phyloP scores from a whole-genome alignment of 1,139 yeast genomes.

The Suhomyces wounanorum region DNA sequence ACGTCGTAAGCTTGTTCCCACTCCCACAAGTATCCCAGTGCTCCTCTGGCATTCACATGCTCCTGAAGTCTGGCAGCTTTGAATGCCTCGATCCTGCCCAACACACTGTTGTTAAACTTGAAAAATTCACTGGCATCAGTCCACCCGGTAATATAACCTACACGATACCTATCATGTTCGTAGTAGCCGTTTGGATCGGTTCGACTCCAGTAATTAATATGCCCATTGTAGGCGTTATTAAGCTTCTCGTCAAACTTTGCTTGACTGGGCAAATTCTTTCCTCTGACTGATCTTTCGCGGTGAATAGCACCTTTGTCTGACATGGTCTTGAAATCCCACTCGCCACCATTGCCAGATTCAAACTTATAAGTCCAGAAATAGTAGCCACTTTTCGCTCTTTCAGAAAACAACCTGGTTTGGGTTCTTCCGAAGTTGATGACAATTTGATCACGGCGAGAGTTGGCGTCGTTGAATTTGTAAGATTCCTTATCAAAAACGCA shows the following conservation, averaged over 20 bases:
- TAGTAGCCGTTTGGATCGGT: conserved; percentile 60
- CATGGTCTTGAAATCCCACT: conserved; percentile 92
- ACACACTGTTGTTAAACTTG: conserved; percentile 62
- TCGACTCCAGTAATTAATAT: conserved; percentile 67
- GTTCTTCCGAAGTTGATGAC: conserved; percentile 42
- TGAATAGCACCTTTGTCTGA: conserved; percentile 60
- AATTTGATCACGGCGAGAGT: conserved; percentile 41
- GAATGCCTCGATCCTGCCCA: conserved; percentile 79
- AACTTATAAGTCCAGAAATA: conserved; percentile 93
- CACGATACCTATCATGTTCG: conserved; percentile 80
- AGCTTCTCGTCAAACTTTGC: conserved; percentile 46
- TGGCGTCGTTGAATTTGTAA: conserved; percentile 60
- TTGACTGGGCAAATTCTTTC: conserved; percentile 36
- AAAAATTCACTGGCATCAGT: conserved; percentile 69
- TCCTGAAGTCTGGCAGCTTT: conserved; percentile 50
- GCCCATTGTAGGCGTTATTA: conserved; percentile 45
- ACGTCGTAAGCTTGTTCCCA: conserved; percentile 82
- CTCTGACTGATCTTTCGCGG: conserved; percentile 25
- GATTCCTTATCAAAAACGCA: conserved; percentile 78
- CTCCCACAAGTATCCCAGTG: conserved; percentile 70
- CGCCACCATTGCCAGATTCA: conserved; percentile 88
- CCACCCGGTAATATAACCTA: conserved; percentile 78
- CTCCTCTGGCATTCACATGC: conserved; percentile 59
- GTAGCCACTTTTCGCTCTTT: conserved; percentile 65
- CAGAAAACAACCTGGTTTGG: conserved; percentile 45